Evolutionary conservation across 2,329 filamentous ascomycete genomes (phyloP), one percentile per base, ranked within the genome.

Genomic region (Trematosphaeria pertusa): DNA sequence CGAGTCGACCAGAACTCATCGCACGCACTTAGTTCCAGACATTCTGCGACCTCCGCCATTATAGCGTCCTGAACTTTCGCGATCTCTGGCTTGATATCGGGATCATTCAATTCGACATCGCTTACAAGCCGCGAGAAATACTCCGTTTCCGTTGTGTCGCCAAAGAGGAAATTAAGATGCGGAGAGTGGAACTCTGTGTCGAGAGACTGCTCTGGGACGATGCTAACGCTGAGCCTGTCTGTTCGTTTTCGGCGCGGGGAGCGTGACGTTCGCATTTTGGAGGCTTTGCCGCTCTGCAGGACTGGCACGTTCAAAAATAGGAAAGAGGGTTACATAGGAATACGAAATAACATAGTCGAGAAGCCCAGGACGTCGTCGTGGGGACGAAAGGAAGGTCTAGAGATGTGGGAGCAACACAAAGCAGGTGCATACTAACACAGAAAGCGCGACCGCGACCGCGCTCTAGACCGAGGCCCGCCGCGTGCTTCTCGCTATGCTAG

Each of bases 21-120:
- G 12, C 46, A 43, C 14, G 56, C 46, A 22, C 46, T 41, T 2
- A 55, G 41, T 18, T 59, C 39, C 4, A 60, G 24, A 52, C 53
- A 64, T 4, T 63, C 53, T 14, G 48, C 52, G 1, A 65, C 48
- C 37, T 62, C 55, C 7, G 40, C 44, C 39, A 60, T 51, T 9
- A 59, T 36, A 2, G 24, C 33, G 11, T 53, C 45, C 15, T 64
- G 48, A 17, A 37, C 32, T 39, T 44, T 52, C 28, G 36, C 10
- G 7, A 14, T 46, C 11, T 40, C 36, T 4, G 33, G 18, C n/a
- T 10, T 24, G 20, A 45, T 41, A 4, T 38, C 11, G 4, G 32
- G 6, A 36, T 48, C 38, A 18, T 42, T 36, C 12, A 30, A 38
- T n/a, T 32, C 21, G 9, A 39, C 40, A 31, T 36, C 20, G n/a